Conservation (phyloP, 306 rosid species). For the Heteromeles arbutifolia region DNA sequence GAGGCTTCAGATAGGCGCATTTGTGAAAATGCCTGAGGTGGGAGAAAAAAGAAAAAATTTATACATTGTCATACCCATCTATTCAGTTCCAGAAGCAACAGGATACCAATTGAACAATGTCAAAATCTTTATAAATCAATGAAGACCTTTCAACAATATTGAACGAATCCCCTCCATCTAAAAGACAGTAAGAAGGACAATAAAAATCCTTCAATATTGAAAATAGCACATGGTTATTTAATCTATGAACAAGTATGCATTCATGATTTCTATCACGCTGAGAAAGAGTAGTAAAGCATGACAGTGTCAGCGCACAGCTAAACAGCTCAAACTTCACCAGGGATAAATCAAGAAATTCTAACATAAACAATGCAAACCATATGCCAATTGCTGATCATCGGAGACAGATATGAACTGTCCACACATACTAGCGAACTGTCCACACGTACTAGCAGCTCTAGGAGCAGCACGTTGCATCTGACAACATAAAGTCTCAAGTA, state of each 20-base stretch:
- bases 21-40: conserved; percentile 79
- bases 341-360: not conserved
- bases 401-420: not conserved
- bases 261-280: not conserved
- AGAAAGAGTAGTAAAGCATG: too few relatives aligned
- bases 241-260: not conserved
- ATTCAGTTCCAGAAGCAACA: not conserved
- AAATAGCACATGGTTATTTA: not conserved
- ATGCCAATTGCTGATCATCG: not conserved
- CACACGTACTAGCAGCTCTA: too few relatives aligned
- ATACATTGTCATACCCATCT: not conserved
- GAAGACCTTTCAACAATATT: not conserved
- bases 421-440: not conserved
- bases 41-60: conserved; percentile 5
- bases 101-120: not conserved
- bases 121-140: not conserved
- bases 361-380: not conserved
- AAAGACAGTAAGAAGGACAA: not conserved
- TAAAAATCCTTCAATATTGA: not conserved
- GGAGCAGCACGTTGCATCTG: too few relatives aligned
- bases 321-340: not conserved
- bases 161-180: not conserved
- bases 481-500: not conserved
- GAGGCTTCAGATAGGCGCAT: conserved; percentile 94
- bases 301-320: not conserved